Percentiles rank a stretch among this genome's conserved stretches.
Conservation (phyloP, 768 basidiomycete genomes). For the Dendrothele bispora region DNA sequence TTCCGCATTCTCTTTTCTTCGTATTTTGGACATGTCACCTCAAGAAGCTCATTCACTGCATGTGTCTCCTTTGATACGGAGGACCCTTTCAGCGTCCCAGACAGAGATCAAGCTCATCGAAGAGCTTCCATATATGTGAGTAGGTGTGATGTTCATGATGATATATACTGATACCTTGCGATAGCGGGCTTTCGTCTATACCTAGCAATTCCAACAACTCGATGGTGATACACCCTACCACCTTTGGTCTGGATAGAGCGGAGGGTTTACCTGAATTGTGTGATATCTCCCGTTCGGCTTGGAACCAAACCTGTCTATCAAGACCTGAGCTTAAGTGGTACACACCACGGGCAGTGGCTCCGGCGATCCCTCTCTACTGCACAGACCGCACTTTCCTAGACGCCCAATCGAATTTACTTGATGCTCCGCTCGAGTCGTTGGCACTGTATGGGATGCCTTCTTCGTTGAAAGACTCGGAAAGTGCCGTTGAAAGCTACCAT, state of each 20-base stretch:
- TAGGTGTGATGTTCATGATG: slow-evolving; percentile 44
- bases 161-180: slow-evolving; percentile 5
- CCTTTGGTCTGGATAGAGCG: slow-evolving; percentile 33
- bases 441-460: slow-evolving; percentile 85
- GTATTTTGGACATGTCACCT: slow-evolving; percentile 61
- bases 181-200: slow-evolving; percentile 3
- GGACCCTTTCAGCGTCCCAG: slow-evolving; percentile 48
- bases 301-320: slow-evolving; percentile 80
- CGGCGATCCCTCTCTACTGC: slow-evolving; percentile 73
- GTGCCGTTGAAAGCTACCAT: slow-evolving; percentile 47
- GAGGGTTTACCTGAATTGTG: slow-evolving; percentile 51
- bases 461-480: slow-evolving; percentile 57
- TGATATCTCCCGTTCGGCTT: slow-evolving; percentile 61
- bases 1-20: slow-evolving; percentile 80
- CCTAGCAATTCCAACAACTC: slow-evolving; percentile 21
- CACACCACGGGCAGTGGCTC: slow-evolving; percentile 82
- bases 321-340: slow-evolving; percentile 82
- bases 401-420: slow-evolving; percentile 54
- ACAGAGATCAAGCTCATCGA: slow-evolving; percentile 42
- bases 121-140: slow-evolving; percentile 33
- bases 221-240: slow-evolving; percentile 33
- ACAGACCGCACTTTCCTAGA: slow-evolving; percentile 80
- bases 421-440: slow-evolving; percentile 72
- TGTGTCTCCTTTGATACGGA: slow-evolving; percentile 56
- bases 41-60: slow-evolving; percentile 66